Percentiles rank a stretch among this genome's conserved stretches.
Conservation (phyloP, 306 rosid species). For the Castanea sativa region DNA sequence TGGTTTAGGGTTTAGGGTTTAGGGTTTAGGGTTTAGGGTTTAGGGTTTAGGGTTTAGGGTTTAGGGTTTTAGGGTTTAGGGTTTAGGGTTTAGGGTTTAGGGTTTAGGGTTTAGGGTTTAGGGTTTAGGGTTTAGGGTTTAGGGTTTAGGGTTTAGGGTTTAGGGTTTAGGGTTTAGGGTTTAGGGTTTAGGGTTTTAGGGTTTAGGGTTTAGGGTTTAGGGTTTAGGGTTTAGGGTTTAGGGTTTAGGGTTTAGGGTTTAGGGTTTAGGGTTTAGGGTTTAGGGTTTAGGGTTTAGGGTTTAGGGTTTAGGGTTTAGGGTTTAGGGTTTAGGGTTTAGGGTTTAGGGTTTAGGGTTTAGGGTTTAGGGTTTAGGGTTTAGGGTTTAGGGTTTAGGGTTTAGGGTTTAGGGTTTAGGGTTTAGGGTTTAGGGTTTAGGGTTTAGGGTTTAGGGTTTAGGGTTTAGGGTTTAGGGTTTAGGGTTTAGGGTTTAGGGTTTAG, state of each 20-base stretch:
- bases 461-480: neutral
- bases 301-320: constrained; percentile 13
- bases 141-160: constrained; percentile 14
- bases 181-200: neutral
- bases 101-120: constrained; percentile 21
- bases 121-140: constrained; percentile 10
- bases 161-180: constrained; percentile 1
- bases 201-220: constrained; percentile 6
- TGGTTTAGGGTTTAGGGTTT: too few species aligned
- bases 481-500: neutral
- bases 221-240: constrained; percentile 6
- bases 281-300: constrained; percentile 11
- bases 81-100: constrained; percentile 21
- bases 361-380: constrained; percentile 12
- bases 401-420: neutral
- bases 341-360: constrained; percentile 8
- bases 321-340: constrained; percentile 12
- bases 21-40: constrained; percentile 12
- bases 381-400: constrained; percentile 12
- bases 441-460: neutral
- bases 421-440: neutral
- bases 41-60: constrained; percentile 21
- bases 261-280: neutral
- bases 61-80: constrained; percentile 15
- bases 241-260: neutral